Evolutionary conservation across 257 asterid species (phyloP).

Genomic region (Capsicum baccatum): DNA sequence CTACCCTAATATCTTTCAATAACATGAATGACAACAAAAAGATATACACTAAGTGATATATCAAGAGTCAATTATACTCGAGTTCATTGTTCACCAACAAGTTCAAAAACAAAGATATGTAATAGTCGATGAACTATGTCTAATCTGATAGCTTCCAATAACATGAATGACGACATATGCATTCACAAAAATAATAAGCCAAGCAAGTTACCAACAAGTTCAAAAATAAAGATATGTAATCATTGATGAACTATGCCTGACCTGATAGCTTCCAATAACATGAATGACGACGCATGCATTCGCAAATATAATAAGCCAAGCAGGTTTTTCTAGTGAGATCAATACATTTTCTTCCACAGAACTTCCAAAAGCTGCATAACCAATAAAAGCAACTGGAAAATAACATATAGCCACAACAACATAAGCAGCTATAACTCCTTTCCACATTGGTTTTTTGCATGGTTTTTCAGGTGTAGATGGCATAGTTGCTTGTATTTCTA

Average conservation of each 20-base stretch:
- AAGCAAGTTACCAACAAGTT: not conserved
- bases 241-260: conserved; percentile 25
- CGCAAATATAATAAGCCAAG: conserved; percentile 1
- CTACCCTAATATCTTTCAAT: conserved; percentile 19
- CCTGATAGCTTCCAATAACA: conserved; percentile 23
- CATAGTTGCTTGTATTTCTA: conserved; percentile 62
- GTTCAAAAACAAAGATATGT: too few relatives aligned
- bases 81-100: too few relatives aligned
- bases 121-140: too few relatives aligned
- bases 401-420: conserved; percentile 15
- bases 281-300: conserved; percentile 1
- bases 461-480: conserved; percentile 52
- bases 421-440: conserved; percentile 1
- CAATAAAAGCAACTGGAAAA: conserved; percentile 15
- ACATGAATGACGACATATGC: too few relatives aligned
- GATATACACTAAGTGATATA: too few relatives aligned
- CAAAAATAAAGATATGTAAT: too few relatives aligned
- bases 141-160: too few relatives aligned
- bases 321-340: conserved; percentile 1
- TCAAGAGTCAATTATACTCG: too few relatives aligned
- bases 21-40: not conserved
- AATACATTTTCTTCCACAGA: not conserved
- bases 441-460: conserved; percentile 43
- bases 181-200: not conserved
- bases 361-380: conserved; percentile 1